phyloP scores from a whole-genome alignment of 192 early-diverging fungal genomes.

The Rhizophagus clarus region DNA sequence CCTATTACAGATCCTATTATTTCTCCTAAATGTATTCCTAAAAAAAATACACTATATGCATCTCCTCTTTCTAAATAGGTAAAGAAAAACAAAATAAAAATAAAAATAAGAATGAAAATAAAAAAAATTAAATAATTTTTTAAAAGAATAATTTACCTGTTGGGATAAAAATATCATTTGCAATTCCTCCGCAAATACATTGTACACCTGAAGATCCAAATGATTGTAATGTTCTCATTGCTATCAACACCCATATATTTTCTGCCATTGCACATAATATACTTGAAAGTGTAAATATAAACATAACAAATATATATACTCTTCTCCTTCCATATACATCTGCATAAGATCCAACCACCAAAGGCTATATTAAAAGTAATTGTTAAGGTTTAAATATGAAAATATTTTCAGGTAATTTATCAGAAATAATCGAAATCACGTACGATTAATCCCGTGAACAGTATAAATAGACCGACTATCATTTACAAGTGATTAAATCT shows the following conservation, averaged over 20 bases:
- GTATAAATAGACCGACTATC: background rate
- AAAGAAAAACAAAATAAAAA: too few relatives aligned
- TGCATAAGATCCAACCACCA: slow-evolving; percentile 41
- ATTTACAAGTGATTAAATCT: background rate
- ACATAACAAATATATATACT: slow-evolving; percentile 39
- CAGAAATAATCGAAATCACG: background rate
- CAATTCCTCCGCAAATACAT: slow-evolving; percentile 37
- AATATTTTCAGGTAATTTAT: background rate
- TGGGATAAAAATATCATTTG: slow-evolving; percentile 35
- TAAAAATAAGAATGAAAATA: too few relatives aligned
- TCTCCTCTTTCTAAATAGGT: background rate
- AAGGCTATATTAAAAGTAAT: slow-evolving; percentile 33
- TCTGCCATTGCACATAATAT: slow-evolving; percentile 36
- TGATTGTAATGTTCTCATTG: slow-evolving; percentile 42
- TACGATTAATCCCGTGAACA: background rate
- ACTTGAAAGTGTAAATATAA: slow-evolving; percentile 42
- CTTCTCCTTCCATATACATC: slow-evolving; percentile 41
- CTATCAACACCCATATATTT: slow-evolving; percentile 43
- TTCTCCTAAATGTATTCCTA: slow-evolving; percentile 4
- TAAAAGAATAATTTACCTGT: background rate
- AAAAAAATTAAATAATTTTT: background rate
- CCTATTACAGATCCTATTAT: slow-evolving; percentile 44
- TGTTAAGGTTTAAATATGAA: background rate
- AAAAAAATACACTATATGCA: background rate
- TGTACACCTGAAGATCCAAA: slow-evolving; percentile 38